phyloP scores from a whole-genome alignment of 495 filamentous ascomycete species.

The Xylaria longipes region DNA sequence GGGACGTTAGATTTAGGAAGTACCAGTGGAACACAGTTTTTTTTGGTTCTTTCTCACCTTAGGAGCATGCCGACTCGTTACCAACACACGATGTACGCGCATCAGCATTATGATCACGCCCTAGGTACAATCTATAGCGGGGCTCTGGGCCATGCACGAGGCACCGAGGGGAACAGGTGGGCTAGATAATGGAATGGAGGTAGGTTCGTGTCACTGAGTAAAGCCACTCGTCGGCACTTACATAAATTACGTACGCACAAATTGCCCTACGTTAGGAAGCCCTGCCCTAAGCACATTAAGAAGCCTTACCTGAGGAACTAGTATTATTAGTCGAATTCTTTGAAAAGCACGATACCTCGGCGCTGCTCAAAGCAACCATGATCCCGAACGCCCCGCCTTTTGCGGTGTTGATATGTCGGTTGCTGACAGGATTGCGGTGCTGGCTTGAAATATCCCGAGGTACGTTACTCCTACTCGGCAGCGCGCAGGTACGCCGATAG shows the following conservation, averaged over 20 bases:
- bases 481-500: neutral
- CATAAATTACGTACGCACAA: neutral
- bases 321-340: neutral
- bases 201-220: neutral
- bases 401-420: constrained; percentile 1
- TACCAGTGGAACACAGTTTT: neutral
- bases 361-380: neutral
- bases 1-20: neutral
- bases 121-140: constrained; percentile 1
- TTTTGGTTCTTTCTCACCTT: neutral
- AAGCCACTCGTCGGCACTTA: neutral
- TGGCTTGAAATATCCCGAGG: neutral
- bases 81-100: neutral
- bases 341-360: neutral
- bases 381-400: constrained; percentile 14
- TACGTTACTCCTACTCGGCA: neutral
- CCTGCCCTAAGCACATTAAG: too few species aligned
- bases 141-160: neutral
- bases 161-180: constrained; percentile 9
- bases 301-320: too few species aligned
- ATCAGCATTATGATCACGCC: neutral
- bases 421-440: neutral
- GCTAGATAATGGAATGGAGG: constrained; percentile 3
- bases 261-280: too few species aligned
- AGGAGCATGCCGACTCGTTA: neutral